Conservation (phyloP, 2,329 filamentous ascomycete species). For the Leptosphaerulina australis region DNA sequence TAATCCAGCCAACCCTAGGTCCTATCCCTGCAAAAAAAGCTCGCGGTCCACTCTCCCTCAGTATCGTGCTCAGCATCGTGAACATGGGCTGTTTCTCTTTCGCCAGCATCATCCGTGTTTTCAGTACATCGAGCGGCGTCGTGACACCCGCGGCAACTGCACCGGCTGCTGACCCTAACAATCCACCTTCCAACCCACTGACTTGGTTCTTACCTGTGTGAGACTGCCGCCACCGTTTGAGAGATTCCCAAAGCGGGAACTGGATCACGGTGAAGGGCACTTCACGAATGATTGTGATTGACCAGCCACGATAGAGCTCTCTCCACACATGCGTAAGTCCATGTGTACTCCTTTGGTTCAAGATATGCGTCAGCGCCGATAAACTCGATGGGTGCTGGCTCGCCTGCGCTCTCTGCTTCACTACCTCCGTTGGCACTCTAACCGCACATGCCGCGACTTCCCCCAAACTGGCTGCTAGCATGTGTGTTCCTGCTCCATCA, state of each 20-base stretch:
- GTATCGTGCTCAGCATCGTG: conserved; percentile 67
- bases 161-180: conserved; percentile 84
- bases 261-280: conserved; percentile 97
- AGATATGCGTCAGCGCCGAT: conserved; percentile 72
- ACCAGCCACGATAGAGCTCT: conserved; percentile 90
- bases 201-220: conserved; percentile 57
- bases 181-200: conserved; percentile 76
- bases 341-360: conserved; percentile 50
- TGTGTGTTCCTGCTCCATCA: conserved; percentile 63
- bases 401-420: conserved; percentile 96
- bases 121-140: conserved; percentile 93
- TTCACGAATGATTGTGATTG: conserved; percentile 91
- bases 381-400: conserved; percentile 75
- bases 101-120: conserved; percentile 94
- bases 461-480: conserved; percentile 82
- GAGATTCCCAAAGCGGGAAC: conserved; percentile 93
- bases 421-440: conserved; percentile 91
- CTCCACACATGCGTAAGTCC: conserved; percentile 67
- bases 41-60: conserved; percentile 65
- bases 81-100: conserved; percentile 67
- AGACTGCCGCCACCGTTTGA: conserved; percentile 74
- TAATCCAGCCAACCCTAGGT: conserved; percentile 92
- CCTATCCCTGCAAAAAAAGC: conserved; percentile 79
- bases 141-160: conserved; percentile 86
- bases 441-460: conserved; percentile 93